These are phyloP conservation scores for Potentilla sterilis DNA, from an alignment of 306 rosid genomes.

Conservation along the genomic window DNA sequence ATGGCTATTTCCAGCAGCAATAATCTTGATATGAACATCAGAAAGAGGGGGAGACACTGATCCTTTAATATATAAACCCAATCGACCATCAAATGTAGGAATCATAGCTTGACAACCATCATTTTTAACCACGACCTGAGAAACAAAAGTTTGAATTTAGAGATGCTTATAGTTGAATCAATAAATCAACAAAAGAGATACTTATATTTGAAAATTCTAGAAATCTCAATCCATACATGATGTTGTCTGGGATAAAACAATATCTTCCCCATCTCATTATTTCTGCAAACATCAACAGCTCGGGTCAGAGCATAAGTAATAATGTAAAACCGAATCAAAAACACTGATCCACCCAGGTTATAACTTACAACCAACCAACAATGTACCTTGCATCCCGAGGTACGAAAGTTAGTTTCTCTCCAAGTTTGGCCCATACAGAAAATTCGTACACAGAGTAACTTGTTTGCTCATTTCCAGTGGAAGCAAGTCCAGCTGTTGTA, in stretches of 20 bases:
- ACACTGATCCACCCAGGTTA: neutral
- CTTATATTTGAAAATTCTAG: slow-evolving; percentile 5
- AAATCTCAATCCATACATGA: slow-evolving; percentile 50
- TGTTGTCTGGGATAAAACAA: slow-evolving; percentile 81
- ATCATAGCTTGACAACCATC: slow-evolving; percentile 79
- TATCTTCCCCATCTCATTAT: slow-evolving; percentile 54
- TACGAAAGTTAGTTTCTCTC: slow-evolving; percentile 69
- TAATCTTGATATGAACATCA: slow-evolving; percentile 66
- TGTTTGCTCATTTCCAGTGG: slow-evolving; percentile 46
- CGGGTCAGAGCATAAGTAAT: slow-evolving; percentile 20
- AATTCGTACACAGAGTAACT: slow-evolving; percentile 55
- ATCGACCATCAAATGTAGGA: slow-evolving; percentile 68
- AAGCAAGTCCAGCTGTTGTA: slow-evolving; percentile 46
- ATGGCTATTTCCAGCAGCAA: slow-evolving; percentile 74
- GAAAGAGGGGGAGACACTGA: slow-evolving; percentile 82
- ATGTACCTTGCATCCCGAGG: slow-evolving; percentile 80
- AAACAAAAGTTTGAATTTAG: slow-evolving; percentile 15
- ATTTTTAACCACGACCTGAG: slow-evolving; percentile 61
- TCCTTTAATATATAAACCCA: slow-evolving; percentile 81
- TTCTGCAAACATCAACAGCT: slow-evolving; percentile 48
- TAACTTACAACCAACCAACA: slow-evolving; percentile 18
- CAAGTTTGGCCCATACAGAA: slow-evolving; percentile 71
- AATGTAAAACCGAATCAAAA: slow-evolving; percentile 16
- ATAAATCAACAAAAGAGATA: neutral
- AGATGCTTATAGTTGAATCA: neutral